phyloP scores from a whole-genome alignment of 495 filamentous ascomycete genomes.

The Podospora sp. region DNA sequence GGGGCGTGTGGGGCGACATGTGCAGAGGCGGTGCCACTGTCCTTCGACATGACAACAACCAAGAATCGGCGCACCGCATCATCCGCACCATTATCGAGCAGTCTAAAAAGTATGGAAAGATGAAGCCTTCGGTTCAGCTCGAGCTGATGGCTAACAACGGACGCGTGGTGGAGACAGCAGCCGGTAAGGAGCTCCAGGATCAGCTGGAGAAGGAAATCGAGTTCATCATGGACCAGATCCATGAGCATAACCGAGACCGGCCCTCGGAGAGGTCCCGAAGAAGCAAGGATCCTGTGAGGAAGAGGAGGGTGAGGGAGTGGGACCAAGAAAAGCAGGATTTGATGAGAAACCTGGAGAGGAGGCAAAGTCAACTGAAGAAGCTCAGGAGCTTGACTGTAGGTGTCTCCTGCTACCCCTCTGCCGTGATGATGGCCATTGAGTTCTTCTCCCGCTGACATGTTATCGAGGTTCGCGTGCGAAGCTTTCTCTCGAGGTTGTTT shows the following conservation, averaged over 20 bases:
- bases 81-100: not conserved
- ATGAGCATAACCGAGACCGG: not conserved
- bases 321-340: not conserved
- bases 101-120: not conserved
- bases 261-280: not conserved
- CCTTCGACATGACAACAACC: not conserved
- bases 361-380: not conserved
- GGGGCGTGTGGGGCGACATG: constrained; percentile 10
- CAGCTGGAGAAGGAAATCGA: not conserved
- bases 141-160: not conserved
- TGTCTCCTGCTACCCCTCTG: not conserved
- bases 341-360: not conserved
- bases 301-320: not conserved
- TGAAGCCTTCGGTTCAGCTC: not conserved
- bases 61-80: constrained; percentile 4
- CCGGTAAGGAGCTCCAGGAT: not conserved
- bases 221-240: not conserved
- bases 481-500: not conserved
- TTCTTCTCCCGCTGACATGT: too few relatives aligned
- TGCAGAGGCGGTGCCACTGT: not conserved
- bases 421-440: not conserved
- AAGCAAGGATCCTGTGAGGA: not conserved
- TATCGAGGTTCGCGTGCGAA: not conserved
- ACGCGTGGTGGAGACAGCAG: not conserved
- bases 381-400: not conserved